phyloP scores from a whole-genome alignment of 345 rosid species.

The Clarkia xantiana region DNA sequence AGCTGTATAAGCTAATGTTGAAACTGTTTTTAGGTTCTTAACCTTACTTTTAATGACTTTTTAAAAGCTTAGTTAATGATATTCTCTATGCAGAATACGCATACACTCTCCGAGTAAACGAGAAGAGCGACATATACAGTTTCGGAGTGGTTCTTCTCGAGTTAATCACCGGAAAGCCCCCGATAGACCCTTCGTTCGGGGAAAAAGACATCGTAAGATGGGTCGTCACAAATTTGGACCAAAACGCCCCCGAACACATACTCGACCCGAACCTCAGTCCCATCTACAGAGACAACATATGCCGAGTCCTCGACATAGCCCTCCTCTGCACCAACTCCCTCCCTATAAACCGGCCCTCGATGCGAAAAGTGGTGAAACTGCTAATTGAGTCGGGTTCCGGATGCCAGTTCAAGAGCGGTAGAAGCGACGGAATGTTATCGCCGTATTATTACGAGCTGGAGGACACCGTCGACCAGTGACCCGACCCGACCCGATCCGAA shows the following conservation, averaged over 20 bases:
- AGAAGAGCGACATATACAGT: constrained; percentile 89
- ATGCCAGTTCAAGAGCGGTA: constrained; percentile 13
- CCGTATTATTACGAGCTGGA: constrained; percentile 37
- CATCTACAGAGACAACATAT: constrained; percentile 36
- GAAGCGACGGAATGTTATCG: constrained; percentile 48
- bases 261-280: constrained; percentile 52
- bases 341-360: constrained; percentile 74
- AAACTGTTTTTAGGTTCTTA: too few relatives aligned
- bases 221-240: constrained; percentile 44
- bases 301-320: constrained; percentile 50
- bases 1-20: too few relatives aligned
- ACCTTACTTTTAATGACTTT: too few relatives aligned
- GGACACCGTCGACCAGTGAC: constrained; percentile 19
- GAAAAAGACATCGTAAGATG: constrained; percentile 73
- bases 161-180: constrained; percentile 58
- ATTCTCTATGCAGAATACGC: constrained; percentile 48
- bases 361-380: constrained; percentile 84
- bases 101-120: constrained; percentile 75
- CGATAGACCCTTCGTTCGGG: constrained; percentile 57
- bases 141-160: constrained; percentile 84
- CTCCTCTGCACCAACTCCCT: constrained; percentile 62
- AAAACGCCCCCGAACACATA: constrained; percentile 32
- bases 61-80: background rate
- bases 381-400: constrained; percentile 41
- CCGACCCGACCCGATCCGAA: background rate